phyloP scores from a whole-genome alignment of 1,284 basidiomycete species.

The Bondarzewia mesenterica region DNA sequence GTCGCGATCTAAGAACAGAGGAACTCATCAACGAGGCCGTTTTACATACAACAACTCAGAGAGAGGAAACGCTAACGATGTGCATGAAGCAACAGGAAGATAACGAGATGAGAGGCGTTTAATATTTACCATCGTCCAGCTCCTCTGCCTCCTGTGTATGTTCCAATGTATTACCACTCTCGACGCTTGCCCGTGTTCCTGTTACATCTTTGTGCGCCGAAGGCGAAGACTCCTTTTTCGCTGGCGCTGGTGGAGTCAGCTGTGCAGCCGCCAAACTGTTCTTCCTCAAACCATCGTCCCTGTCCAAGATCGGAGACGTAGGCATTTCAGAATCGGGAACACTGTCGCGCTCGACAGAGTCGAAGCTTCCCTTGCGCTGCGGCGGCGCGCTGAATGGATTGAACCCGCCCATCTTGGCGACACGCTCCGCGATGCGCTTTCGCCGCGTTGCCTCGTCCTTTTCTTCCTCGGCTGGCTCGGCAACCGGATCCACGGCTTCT shows the following conservation, averaged over 20 bases:
- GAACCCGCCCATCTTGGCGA: conserved; percentile 59
- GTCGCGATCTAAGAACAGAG: background rate
- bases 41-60: conserved; percentile 2
- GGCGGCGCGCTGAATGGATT: conserved; percentile 46
- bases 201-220: no score
- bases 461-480: conserved; percentile 20
- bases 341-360: background rate
- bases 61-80: no score
- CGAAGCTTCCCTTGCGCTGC: conserved; percentile 5
- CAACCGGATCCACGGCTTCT: background rate
- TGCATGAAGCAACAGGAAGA: no score
- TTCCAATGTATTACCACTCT: background rate
- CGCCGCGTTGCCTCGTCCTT: conserved; percentile 47
- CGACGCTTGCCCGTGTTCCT: background rate
- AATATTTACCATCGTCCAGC: conserved; percentile 39
- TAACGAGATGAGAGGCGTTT: conserved; percentile 26
- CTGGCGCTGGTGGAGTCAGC: no score
- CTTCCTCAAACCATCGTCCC: background rate
- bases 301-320: background rate
- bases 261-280: background rate
- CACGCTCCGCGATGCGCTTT: conserved; percentile 49
- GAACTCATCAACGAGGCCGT: background rate
- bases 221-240: no score
- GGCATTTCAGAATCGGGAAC: conserved; percentile 11
- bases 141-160: conserved; percentile 3